phyloP scores from a whole-genome alignment of 805 yeast species.

The Candida oleophila region DNA sequence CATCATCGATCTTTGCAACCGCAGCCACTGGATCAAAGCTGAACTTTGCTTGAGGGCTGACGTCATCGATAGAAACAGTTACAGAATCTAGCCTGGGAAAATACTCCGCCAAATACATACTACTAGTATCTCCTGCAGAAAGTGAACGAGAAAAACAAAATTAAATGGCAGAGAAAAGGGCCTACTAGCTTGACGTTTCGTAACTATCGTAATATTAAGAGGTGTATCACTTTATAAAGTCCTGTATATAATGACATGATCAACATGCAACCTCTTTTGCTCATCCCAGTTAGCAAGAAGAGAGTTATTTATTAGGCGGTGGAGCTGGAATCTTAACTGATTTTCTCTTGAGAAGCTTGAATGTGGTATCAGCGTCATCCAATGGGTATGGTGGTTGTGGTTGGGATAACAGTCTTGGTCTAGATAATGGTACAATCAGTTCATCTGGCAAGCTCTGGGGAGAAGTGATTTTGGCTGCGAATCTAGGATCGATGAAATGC shows the following conservation, averaged over 20 bases:
- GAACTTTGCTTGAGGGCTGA: not conserved
- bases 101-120: constrained; percentile 23
- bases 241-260: not conserved
- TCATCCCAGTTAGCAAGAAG: too few species aligned
- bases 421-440: not conserved
- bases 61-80: constrained; percentile 11
- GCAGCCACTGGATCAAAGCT: not conserved
- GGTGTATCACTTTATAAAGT: not conserved
- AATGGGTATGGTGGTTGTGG: constrained; percentile 1
- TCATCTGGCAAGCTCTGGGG: not conserved
- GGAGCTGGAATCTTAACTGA: not conserved
- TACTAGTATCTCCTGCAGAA: too few species aligned
- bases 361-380: not conserved
- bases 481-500: not conserved
- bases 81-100: constrained; percentile 22
- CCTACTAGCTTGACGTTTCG: not conserved
- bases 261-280: too few species aligned
- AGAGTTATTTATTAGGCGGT: not conserved
- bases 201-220: not conserved
- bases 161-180: not conserved
- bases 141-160: not conserved
- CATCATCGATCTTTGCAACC: not conserved
- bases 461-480: not conserved
- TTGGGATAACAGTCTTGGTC: not conserved
- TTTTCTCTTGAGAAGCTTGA: not conserved